These are phyloP conservation scores for Globisporangium carolinianum DNA, from an alignment of 352 stramenopile genomes.

Conservation along the genomic window DNA sequence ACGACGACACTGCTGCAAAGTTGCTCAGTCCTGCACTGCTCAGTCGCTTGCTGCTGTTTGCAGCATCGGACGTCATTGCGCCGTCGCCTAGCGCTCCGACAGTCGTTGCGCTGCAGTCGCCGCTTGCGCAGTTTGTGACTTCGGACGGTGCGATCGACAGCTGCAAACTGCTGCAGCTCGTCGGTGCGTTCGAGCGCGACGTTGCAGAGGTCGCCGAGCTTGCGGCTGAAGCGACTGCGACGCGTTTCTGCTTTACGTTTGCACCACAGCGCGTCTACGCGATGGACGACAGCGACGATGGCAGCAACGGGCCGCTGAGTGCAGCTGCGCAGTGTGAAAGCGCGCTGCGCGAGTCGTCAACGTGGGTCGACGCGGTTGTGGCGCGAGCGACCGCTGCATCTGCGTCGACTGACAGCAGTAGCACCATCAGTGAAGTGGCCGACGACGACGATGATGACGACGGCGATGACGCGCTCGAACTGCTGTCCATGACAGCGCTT, in stretches of 20 bases:
- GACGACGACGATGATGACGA: background rate
- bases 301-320: conserved; percentile 9
- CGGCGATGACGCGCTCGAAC: conserved; percentile 18
- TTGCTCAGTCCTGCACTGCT: conserved; percentile 25
- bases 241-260: conserved; percentile 7
- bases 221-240: background rate
- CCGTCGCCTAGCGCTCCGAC: background rate
- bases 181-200: conserved; percentile 37
- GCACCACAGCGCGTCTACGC: conserved; percentile 6
- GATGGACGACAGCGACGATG: background rate
- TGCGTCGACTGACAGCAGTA: background rate
- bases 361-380: conserved; percentile 7
- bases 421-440: background rate
- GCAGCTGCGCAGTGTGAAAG: conserved; percentile 18
- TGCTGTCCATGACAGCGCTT: conserved; percentile 19
- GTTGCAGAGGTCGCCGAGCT: conserved; percentile 11
- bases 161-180: conserved; percentile 24
- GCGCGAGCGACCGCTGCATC: background rate
- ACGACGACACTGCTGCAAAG: no score
- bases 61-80: conserved; percentile 18
- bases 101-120: conserved; percentile 1
- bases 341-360: background rate
- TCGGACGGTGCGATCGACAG: conserved; percentile 5
- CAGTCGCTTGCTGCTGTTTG: conserved; percentile 40
- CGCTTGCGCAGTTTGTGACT: conserved; percentile 3